Conservation (phyloP, 148 eudicot genomes). For the Limonium bicolor region DNA sequence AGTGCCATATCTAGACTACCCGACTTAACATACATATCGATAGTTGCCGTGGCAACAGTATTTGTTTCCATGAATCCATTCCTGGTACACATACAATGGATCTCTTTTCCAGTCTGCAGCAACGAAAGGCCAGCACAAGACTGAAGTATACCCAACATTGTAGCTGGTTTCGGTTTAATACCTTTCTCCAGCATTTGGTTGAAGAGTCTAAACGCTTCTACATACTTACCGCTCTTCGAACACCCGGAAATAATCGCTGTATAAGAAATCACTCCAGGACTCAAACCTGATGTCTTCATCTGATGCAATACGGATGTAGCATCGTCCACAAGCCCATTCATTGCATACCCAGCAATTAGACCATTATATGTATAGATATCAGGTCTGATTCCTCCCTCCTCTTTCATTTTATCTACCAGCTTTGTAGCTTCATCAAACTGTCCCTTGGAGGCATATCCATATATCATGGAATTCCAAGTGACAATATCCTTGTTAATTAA, state of each 20-base stretch:
- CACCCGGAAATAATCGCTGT: conserved; percentile 45
- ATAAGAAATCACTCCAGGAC: conserved; percentile 40
- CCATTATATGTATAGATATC: conserved; percentile 43
- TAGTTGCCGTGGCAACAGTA: conserved; percentile 33
- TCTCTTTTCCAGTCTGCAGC: conserved; percentile 40
- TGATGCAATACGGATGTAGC: conserved; percentile 22
- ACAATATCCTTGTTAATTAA: conserved; percentile 27
- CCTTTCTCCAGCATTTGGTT: conserved; percentile 31
- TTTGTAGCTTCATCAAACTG: conserved; percentile 17
- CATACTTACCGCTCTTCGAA: conserved; percentile 28
- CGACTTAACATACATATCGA: conserved; percentile 48
- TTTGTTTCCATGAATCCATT: conserved; percentile 23
- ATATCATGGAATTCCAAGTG: conserved; percentile 42
- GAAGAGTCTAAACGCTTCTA: conserved; percentile 23
- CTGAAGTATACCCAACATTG: conserved; percentile 34
- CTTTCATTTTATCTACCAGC: conserved; percentile 26
- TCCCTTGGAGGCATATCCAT: conserved; percentile 46
- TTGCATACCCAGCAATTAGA: conserved; percentile 36
- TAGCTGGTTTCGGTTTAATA: conserved; percentile 32
- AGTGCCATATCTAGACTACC: conserved; percentile 32
- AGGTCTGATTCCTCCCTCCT: conserved; percentile 30
- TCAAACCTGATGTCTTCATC: conserved; percentile 26
- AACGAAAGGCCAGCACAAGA: conserved; percentile 46
- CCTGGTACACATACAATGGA: conserved; percentile 28
- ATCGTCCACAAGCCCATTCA: conserved; percentile 17